Base-by-base conservation (phyloP, 768 basidiomycete genomes). In the Tulasnella sp. region DNA sequence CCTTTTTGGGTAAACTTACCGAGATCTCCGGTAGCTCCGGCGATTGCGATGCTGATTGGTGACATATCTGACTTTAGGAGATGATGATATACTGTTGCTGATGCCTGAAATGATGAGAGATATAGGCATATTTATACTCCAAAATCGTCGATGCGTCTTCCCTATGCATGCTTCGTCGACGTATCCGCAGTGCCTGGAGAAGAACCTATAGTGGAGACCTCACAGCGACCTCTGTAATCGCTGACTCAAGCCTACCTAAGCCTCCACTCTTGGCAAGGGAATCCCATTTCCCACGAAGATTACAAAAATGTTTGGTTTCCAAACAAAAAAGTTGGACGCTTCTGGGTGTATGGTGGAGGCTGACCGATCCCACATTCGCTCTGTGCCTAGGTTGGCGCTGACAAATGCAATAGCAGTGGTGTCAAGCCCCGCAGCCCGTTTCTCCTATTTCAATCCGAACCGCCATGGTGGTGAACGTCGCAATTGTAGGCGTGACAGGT, bases 1-100 rank as follows among this genome's bases (percentile, higher is more conserved):
- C 7, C 12, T 1, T 34, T 6, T 31, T 14, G 44, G 27, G 46
- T 31, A 24, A 19, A 14, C 75, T 75, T 34, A 75, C 75, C 75
- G 24, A 75, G 40, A 34, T 77, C 68, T 27, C 76, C 76, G 58
- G 76, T 77, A 19, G 76, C 76, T 19, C 76, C 76, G 24, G 56
- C 76, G n/a, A 77, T 71, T 38, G 76, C 76, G 56, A 77, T 27
- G 19, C 44, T 44, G 40, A 75, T 68, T 7, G 31, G 62, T 31
- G 62, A 68, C 62, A 68, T 58, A 58, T 58, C 56, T 8, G 56
- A 58, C 12, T 31, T 68, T 16, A 36, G 12, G 24, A 5, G 24
- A 9, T 24, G 9, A 52, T 52, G n/a, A 0, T 52, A n/a, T n/a
- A 24, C 52, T 7, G n/a, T 21, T 24, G n/a, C 24, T 52, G 21